Evolutionary conservation across 169 alveolate species (phyloP).

Genomic region (Plasmodium vivax): DNA sequence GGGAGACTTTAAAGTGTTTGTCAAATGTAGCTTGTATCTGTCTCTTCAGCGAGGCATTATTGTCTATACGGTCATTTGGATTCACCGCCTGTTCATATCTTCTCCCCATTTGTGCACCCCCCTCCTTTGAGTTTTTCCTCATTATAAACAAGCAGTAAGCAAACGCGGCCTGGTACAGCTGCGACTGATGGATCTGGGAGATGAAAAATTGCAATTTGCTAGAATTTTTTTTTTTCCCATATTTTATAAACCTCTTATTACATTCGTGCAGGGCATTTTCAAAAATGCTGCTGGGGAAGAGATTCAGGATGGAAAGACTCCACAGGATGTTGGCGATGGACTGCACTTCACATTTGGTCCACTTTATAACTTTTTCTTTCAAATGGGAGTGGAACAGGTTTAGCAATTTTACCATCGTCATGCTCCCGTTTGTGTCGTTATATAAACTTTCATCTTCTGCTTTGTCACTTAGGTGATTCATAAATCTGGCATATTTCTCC

Average conservation of each 20-base stretch:
- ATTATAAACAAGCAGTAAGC: slow-evolving; percentile 18
- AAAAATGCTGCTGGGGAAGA: slow-evolving; percentile 21
- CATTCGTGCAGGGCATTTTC: slow-evolving; percentile 61
- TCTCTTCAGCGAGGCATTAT: background rate
- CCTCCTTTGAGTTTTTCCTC: slow-evolving; percentile 5
- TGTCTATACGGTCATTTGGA: background rate
- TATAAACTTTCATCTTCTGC: slow-evolving; percentile 1
- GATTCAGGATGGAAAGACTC: slow-evolving; percentile 56
- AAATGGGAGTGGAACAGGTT: slow-evolving; percentile 9
- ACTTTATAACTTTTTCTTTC: slow-evolving; percentile 34
- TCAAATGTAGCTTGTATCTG: slow-evolving; percentile 62
- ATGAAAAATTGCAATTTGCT: slow-evolving; percentile 39
- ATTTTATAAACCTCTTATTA: slow-evolving; percentile 59
- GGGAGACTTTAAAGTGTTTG: slow-evolving; percentile 40
- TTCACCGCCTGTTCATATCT: background rate
- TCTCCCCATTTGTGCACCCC: background rate
- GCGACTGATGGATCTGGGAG: slow-evolving; percentile 69
- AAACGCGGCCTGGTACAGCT: slow-evolving; percentile 61
- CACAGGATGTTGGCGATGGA: slow-evolving; percentile 66
- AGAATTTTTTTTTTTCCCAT: slow-evolving; percentile 32
- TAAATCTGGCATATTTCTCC: background rate
- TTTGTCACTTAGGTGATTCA: background rate
- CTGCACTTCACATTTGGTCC: slow-evolving; percentile 59
- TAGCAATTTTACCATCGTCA: background rate
- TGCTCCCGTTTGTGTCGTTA: slow-evolving; percentile 17